phyloP scores from a whole-genome alignment of 2,329 filamentous ascomycete species.

The Botrytis hyacinthi region DNA sequence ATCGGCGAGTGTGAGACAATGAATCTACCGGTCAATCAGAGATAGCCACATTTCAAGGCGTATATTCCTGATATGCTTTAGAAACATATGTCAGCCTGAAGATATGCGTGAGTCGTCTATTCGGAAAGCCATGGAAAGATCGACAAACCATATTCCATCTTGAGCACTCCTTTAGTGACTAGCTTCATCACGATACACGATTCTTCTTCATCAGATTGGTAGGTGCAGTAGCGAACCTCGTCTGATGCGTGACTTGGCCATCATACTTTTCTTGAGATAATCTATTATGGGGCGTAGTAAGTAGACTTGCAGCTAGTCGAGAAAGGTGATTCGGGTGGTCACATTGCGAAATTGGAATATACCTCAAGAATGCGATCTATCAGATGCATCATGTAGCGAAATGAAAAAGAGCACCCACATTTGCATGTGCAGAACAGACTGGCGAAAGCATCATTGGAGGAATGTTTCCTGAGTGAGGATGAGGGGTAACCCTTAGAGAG shows the following conservation, averaged over 20 bases:
- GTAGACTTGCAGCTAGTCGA: not conserved
- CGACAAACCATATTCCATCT: not conserved
- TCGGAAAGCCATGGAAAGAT: constrained; percentile 7
- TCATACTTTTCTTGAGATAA: not conserved
- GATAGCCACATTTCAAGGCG: constrained; percentile 15
- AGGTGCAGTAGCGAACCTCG: not conserved
- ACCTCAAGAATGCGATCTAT: constrained; percentile 18
- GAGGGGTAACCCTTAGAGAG: constrained; percentile 2
- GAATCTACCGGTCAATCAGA: constrained; percentile 4
- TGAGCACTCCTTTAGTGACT: not conserved
- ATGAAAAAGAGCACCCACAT: not conserved
- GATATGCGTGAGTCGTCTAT: not conserved
- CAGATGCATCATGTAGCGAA: constrained; percentile 15
- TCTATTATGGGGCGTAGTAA: constrained; percentile 17
- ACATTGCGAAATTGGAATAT: constrained; percentile 10
- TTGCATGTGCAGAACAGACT: constrained; percentile 16
- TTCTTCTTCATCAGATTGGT: not conserved
- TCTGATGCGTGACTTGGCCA: constrained; percentile 7
- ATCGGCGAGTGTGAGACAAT: constrained; percentile 3
- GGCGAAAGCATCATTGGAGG: not conserved
- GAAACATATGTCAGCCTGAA: constrained; percentile 7
- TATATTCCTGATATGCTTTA: not conserved
- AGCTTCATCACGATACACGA: not conserved
- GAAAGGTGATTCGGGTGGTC: constrained; percentile 10
- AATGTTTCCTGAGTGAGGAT: not conserved